These are phyloP conservation scores for Choricystis sp. DNA, from an alignment of 139 green algal species.

Conservation along the genomic window DNA sequence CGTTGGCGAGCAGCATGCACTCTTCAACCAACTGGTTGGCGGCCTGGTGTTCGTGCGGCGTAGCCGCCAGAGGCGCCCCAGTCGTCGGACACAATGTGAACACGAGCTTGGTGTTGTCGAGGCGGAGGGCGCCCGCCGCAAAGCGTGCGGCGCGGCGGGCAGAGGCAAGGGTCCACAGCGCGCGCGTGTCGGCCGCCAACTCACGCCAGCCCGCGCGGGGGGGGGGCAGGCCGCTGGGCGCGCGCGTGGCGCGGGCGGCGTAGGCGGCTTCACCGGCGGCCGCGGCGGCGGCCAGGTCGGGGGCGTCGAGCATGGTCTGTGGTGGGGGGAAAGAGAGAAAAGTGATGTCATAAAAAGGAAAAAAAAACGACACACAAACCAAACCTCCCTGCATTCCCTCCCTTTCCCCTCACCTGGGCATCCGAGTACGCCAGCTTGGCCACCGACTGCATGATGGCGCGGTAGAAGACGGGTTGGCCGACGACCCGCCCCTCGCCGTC, in stretches of 20 bases:
- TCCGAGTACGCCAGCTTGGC: slow-evolving; percentile 78
- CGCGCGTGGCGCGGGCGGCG: not conserved
- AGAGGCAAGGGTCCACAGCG: slow-evolving; percentile 46
- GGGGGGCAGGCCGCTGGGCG: not conserved
- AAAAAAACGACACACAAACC: too few relatives aligned
- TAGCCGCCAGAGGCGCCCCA: not conserved
- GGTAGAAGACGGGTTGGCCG: not conserved
- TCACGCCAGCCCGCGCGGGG: slow-evolving; percentile 4
- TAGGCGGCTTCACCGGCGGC: not conserved
- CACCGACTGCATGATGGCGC: slow-evolving; percentile 65
- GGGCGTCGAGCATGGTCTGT: not conserved
- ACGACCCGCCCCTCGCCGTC: not conserved
- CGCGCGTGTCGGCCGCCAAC: slow-evolving; percentile 46
- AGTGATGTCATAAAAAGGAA: not conserved
- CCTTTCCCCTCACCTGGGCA: slow-evolving; percentile 55
- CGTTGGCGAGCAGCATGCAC: slow-evolving; percentile 96
- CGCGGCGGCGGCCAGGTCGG: not conserved
- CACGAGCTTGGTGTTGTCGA: slow-evolving; percentile 66
- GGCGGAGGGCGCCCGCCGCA: slow-evolving; percentile 38
- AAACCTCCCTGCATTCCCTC: slow-evolving; percentile 71
- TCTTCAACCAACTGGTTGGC: slow-evolving; percentile 91
- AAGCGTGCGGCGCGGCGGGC: slow-evolving; percentile 30
- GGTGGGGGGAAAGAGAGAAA: not conserved
- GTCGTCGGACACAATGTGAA: slow-evolving; percentile 46
- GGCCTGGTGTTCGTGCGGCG: slow-evolving; percentile 17